phyloP scores from a whole-genome alignment of 164 flowering plant species.

The Amborella trichopoda region DNA sequence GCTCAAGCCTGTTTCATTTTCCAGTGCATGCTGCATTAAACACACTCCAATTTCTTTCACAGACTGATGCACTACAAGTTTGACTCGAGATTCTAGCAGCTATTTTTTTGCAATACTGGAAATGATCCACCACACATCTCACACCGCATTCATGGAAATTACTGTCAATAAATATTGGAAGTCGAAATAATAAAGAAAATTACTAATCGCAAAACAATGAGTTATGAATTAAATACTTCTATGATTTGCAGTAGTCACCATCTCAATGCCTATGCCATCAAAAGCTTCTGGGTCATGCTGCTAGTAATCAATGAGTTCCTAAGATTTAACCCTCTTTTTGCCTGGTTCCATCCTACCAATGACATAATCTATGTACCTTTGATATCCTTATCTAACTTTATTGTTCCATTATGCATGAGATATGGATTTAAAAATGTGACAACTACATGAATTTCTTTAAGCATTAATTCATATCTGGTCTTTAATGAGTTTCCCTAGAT shows the following conservation, averaged over 20 bases:
- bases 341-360: no score
- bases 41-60: slow-evolving; percentile 1
- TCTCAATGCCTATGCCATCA: background rate
- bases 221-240: background rate
- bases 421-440: background rate
- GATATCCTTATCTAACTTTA: no score
- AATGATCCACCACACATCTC: background rate
- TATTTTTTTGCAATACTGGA: background rate
- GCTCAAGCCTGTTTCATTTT: background rate
- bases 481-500: background rate
- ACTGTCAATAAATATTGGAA: background rate
- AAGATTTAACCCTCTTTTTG: no score
- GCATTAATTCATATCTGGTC: background rate
- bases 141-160: background rate
- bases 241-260: background rate
- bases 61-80: background rate
- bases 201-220: background rate
- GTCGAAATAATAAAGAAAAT: background rate
- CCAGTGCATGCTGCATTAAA: background rate
- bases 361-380: no score
- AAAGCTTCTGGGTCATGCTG: background rate
- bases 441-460: background rate
- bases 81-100: background rate
- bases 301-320: background rate
- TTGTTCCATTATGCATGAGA: no score